phyloP scores from a whole-genome alignment of 129 eudicot genomes.

The Lactuca sativa region DNA sequence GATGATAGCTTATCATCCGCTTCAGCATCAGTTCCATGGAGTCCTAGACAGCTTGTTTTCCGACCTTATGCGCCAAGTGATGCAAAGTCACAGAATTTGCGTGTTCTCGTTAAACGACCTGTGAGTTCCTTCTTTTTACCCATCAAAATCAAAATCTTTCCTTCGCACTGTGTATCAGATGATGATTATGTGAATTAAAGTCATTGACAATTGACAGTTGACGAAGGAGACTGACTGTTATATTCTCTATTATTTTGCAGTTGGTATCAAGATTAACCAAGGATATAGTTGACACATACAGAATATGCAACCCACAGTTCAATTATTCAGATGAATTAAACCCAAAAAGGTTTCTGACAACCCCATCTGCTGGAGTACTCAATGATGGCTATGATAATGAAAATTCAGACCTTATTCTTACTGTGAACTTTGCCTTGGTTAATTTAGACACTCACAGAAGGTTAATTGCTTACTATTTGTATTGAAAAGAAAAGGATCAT shows the following conservation, averaged over 20 bases:
- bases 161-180: background rate
- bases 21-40: conserved; percentile 48
- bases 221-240: background rate
- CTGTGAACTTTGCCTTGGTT: conserved; percentile 58
- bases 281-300: conserved; percentile 80
- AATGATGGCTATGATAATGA: conserved; percentile 94
- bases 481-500: background rate
- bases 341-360: conserved; percentile 87
- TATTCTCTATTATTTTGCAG: conserved; percentile 42
- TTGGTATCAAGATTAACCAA: conserved; percentile 85
- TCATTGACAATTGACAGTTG: background rate
- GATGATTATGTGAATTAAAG: background rate
- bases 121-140: conserved; percentile 45
- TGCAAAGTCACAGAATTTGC: conserved; percentile 40
- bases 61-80: conserved; percentile 49
- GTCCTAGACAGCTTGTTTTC: conserved; percentile 66
- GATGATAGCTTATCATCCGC: conserved; percentile 41
- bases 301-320: conserved; percentile 83
- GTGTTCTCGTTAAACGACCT: conserved; percentile 62
- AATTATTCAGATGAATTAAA: conserved; percentile 65
- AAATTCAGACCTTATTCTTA: conserved; percentile 87
- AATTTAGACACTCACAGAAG: conserved; percentile 66
- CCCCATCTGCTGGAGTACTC: conserved; percentile 82
- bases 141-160: background rate
- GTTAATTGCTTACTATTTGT: conserved; percentile 28